These are phyloP conservation scores for Malbranchea zuffiana DNA, from an alignment of 2,329 filamentous ascomycete genomes.

Conservation along the genomic window DNA sequence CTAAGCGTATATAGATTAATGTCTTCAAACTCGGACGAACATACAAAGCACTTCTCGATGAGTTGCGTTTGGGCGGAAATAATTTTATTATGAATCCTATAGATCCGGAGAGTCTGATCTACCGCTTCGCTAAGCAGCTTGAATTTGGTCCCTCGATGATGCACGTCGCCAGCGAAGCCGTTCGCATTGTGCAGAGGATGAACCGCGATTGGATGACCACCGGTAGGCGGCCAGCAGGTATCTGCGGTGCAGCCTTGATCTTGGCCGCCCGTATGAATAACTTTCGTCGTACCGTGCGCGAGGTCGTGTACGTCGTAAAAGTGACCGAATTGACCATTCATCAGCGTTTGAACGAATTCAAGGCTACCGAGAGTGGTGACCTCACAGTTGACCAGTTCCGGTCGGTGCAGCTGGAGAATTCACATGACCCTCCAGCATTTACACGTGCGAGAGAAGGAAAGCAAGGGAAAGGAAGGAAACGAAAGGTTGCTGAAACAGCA, in stretches of 20 bases:
- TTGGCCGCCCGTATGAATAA: conserved; percentile 98
- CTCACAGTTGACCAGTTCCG: conserved; percentile 80
- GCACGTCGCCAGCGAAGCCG: conserved; percentile 78
- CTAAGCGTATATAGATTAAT: conserved; percentile 50
- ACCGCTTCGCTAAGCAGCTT: conserved; percentile 79
- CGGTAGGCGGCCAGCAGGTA: conserved; percentile 81
- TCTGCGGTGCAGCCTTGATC: conserved; percentile 88
- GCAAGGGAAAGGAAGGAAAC: conserved; percentile 41
- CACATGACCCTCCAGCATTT: conserved; percentile 74
- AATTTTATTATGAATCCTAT: conserved; percentile 64
- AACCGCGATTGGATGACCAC: conserved; percentile 95
- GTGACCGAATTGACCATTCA: conserved; percentile 89
- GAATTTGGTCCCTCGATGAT: conserved; percentile 77
- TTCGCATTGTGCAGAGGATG: conserved; percentile 83
- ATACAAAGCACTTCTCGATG: conserved; percentile 70
- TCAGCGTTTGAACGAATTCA: conserved; percentile 85
- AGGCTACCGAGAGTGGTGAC: conserved; percentile 68
- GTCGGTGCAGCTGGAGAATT: conserved; percentile 46
- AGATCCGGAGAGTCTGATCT: conserved; percentile 80
- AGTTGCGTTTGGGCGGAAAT: conserved; percentile 41
- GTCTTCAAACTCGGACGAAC: conserved; percentile 85
- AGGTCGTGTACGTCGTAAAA: conserved; percentile 97
- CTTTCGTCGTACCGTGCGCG: conserved; percentile 79
- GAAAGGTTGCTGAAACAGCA: conserved; percentile 26
- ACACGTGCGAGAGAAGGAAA: conserved; percentile 46